Evolutionary conservation across 257 asterid species (phyloP), one percentile per base, ranked within the genome.

Genomic region (Leptodermis oblonga): DNA sequence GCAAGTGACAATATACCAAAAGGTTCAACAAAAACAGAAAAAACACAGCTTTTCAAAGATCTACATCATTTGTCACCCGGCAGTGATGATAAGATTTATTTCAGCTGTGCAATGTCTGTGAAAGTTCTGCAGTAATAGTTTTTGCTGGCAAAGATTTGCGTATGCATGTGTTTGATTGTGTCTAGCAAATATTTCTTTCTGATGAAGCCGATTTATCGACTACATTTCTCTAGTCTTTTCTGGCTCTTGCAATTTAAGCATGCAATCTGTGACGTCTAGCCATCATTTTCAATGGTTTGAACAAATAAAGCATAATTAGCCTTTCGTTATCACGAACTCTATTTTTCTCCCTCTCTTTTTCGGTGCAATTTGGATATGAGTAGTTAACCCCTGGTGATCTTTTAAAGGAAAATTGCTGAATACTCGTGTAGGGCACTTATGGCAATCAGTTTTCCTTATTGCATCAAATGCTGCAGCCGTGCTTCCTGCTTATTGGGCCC

Each of bases 401-500:
- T 46, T 79, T 77, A 73, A 79, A 76, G 80, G 84, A 78, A 76
- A 78, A 70, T 60, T 76, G 83, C 51, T 72, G 83, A 77, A 79
- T 82, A 71, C 75, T 74, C 80, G 17, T 86, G 86, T 76, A 93
- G 99, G 97, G 73, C 97, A 87, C 77, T 72, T 86, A 70, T 77
- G 77, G 79, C 97, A 93, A 48, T 90, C 99, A 10, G 83, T 89
- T 68, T 82, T 86, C 77, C 97, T 93, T 48, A 87, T 93, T 75
- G 97, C 90, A 69, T 90, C 99, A 52, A 93, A 93, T 76, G 95
- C 86, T 68, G 99, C 96, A 18, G 96, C 97, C 36, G 70, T 90
- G 54, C 92, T 93, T 17, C 99, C 99, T 20, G 95, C 97, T 67
- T 93, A 82, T 75, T 90, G 95, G 96, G 83, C 97, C 67, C 96